Percentiles rank a stretch among this genome's conserved stretches.
These are phyloP conservation scores for Maudiozyma bulderi DNA, from an alignment of 805 yeast species.

Conservation along the genomic window DNA sequence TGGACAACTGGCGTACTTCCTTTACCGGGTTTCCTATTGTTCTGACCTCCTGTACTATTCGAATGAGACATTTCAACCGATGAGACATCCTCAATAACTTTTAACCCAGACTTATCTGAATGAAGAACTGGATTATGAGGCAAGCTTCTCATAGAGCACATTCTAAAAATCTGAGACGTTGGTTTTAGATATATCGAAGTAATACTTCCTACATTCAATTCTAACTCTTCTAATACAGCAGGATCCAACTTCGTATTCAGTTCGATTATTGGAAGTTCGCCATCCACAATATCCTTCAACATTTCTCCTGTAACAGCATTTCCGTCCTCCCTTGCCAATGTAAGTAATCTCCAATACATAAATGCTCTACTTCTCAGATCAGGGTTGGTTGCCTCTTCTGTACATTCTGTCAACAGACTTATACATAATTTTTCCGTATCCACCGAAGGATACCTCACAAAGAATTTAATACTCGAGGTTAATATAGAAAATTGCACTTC, in stretches of 20 bases:
- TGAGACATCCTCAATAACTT: conserved; percentile 7
- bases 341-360: conserved; percentile 75
- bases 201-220: conserved; percentile 68
- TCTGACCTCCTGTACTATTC: too few relatives aligned
- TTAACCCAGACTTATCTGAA: conserved; percentile 10
- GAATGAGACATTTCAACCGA: background rate
- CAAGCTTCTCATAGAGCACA: conserved; percentile 43
- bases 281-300: conserved; percentile 47
- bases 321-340: conserved; percentile 29
- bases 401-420: conserved; percentile 51
- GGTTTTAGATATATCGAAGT: conserved; percentile 83
- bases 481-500: conserved; percentile 68
- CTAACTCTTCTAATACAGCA: conserved; percentile 65
- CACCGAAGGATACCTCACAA: conserved; percentile 43
- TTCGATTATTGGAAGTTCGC: conserved; percentile 52
- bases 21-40: background rate
- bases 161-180: conserved; percentile 66
- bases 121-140: conserved; percentile 42
- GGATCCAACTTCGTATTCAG: conserved; percentile 67
- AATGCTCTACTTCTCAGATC: conserved; percentile 80
- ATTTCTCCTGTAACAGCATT: conserved; percentile 30
- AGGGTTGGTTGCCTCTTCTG: conserved; percentile 70
- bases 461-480: conserved; percentile 66
- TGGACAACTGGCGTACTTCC: background rate
- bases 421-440: conserved; percentile 49